Percentiles rank a stretch among this genome's conserved stretches.
phyloP scores from a whole-genome alignment of 352 stramenopile genomes.

The Phytopythium montanum region DNA sequence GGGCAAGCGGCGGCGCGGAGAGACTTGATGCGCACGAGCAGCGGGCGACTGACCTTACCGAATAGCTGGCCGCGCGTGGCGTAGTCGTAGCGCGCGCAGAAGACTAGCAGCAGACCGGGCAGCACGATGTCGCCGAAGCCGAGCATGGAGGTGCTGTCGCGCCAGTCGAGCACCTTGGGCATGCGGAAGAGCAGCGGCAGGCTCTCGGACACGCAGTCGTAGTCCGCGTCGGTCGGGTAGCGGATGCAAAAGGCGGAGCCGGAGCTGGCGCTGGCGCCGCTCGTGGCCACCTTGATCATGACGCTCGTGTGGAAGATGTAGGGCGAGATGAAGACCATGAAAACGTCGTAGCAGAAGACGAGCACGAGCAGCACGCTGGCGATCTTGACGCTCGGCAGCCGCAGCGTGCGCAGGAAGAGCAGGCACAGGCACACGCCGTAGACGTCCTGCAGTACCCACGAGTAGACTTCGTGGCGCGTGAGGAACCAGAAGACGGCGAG shows the following conservation, averaged over 20 bases:
- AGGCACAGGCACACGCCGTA: slow-evolving; percentile 94
- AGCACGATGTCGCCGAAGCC: slow-evolving; percentile 96
- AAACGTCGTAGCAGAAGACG: slow-evolving; percentile 96
- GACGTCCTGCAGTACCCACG: slow-evolving; percentile 92
- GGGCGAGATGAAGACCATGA: slow-evolving; percentile 95
- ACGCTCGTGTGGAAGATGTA: slow-evolving; percentile 89
- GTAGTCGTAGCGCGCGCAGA: slow-evolving; percentile 94
- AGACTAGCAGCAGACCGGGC: slow-evolving; percentile 93
- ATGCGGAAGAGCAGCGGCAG: slow-evolving; percentile 95
- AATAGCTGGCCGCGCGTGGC: slow-evolving; percentile 68
- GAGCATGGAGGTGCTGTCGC: slow-evolving; percentile 90
- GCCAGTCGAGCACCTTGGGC: slow-evolving; percentile 92
- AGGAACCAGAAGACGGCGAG: slow-evolving; percentile 68
- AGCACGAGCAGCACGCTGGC: slow-evolving; percentile 89
- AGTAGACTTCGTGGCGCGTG: slow-evolving; percentile 69
- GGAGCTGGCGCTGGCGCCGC: slow-evolving; percentile 43
- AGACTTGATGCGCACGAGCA: slow-evolving; percentile 41
- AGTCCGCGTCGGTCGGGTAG: slow-evolving; percentile 60
- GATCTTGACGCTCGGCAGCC: slow-evolving; percentile 92
- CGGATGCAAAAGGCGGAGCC: slow-evolving; percentile 60
- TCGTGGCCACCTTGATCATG: slow-evolving; percentile 95
- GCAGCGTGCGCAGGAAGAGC: slow-evolving; percentile 89
- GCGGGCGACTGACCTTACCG: slow-evolving; percentile 44
- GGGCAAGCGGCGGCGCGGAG: slow-evolving; percentile 15
- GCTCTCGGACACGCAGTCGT: slow-evolving; percentile 70